A percentile compares a stretch with the other conserved stretches of the same genome.
Evolutionary conservation across 805 yeast species (phyloP).

Genomic region (Ogataea nitratoaversa): DNA sequence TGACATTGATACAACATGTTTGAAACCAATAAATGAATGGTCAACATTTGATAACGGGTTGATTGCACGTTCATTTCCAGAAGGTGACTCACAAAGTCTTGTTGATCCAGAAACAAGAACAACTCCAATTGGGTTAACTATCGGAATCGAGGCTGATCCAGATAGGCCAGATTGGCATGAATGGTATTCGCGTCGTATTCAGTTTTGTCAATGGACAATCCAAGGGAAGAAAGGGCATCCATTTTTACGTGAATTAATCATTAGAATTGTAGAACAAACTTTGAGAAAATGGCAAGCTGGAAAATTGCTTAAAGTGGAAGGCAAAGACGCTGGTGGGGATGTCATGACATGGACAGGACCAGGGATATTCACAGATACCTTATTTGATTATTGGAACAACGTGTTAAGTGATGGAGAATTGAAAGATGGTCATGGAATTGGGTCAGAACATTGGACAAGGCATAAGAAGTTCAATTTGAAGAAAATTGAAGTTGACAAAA

Average conservation of each 20-base stretch:
- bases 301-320: slow-evolving; percentile 41
- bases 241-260: slow-evolving; percentile 70
- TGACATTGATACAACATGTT: slow-evolving; percentile 79
- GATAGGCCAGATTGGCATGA: slow-evolving; percentile 91
- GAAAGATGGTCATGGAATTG: slow-evolving; percentile 32
- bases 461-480: slow-evolving; percentile 19
- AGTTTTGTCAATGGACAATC: slow-evolving; percentile 96
- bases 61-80: too few relatives aligned
- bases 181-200: slow-evolving; percentile 91
- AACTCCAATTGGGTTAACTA: slow-evolving; percentile 62
- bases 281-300: slow-evolving; percentile 48
- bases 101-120: slow-evolving; percentile 23
- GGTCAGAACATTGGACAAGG: slow-evolving; percentile 25
- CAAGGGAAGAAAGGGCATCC: slow-evolving; percentile 92
- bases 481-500: slow-evolving; percentile 17
- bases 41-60: slow-evolving; percentile 48
- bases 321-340: slow-evolving; percentile 67
- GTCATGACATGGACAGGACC: slow-evolving; percentile 97
- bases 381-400: slow-evolving; percentile 76
- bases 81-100: too few relatives aligned
- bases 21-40: slow-evolving; percentile 77
- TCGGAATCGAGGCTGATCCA: slow-evolving; percentile 97
- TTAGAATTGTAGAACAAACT: slow-evolving; percentile 75
- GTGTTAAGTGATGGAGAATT: slow-evolving; percentile 35
- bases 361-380: slow-evolving; percentile 85